A percentile compares a stretch with the other conserved stretches of the same genome.
phyloP scores from a whole-genome alignment of 202 grass and related monocot species.

The Tripidium arundinaceum region DNA sequence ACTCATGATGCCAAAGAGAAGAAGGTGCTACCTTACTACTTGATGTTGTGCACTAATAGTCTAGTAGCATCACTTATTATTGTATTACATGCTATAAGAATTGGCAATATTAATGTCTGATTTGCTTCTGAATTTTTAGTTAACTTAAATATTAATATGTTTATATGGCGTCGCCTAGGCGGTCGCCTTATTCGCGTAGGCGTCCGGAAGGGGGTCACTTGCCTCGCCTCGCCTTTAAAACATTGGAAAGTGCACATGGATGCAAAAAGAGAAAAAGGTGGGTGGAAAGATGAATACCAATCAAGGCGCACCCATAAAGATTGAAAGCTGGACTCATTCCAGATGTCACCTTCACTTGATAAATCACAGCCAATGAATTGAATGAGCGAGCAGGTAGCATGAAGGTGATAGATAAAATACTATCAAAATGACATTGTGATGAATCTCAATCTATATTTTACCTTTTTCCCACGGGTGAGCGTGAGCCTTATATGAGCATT shows the following conservation, averaged over 20 bases:
- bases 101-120: no score
- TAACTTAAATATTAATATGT: no score
- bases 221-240: no score
- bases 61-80: no score
- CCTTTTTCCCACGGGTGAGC: constrained; percentile 93
- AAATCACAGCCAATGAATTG: constrained; percentile 32
- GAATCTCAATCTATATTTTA: constrained; percentile 27
- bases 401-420: constrained; percentile 16
- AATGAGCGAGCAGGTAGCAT: not conserved
- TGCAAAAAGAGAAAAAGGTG: not conserved
- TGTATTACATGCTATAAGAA: no score
- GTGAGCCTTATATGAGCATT: constrained; percentile 97
- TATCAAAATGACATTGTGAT: constrained; percentile 19
- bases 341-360: constrained; percentile 84
- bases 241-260: not conserved
- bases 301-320: constrained; percentile 90
- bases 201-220: no score
- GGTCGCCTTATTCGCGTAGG: no score
- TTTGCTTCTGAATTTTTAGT: no score
- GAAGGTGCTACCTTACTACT: no score
- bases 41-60: no score
- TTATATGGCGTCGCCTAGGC: no score
- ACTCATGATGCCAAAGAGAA: no score
- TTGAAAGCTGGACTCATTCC: constrained; percentile 98
- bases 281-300: constrained; percentile 54